Conservation (phyloP, 352 stramenopile species). For the Phytophthora uliginosa region DNA sequence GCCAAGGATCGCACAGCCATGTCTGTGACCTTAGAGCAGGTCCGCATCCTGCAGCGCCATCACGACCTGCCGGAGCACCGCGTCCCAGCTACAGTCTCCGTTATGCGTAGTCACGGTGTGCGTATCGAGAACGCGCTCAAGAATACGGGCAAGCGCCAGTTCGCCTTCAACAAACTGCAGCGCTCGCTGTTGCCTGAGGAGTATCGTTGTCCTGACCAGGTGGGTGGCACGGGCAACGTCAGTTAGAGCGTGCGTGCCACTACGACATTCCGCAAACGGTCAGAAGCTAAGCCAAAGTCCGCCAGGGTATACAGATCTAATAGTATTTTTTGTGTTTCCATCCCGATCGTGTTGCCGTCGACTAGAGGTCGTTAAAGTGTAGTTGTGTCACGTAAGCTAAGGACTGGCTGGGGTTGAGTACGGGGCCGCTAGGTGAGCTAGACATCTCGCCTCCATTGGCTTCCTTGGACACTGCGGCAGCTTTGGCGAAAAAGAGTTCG, state of each 20-base stretch:
- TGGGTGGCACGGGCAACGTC: conserved; percentile 87
- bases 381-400: conserved; percentile 82
- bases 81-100: conserved; percentile 83
- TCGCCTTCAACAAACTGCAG: conserved; percentile 92
- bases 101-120: conserved; percentile 90
- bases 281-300: conserved; percentile 18
- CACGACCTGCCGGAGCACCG: conserved; percentile 82
- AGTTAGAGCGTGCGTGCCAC: conserved; percentile 51
- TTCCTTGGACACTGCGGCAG: conserved; percentile 38
- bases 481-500: conserved; percentile 46
- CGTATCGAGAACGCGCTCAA: conserved; percentile 92
- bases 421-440: conserved; percentile 4
- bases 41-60: conserved; percentile 86
- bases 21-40: conserved; percentile 97
- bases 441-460: conserved; percentile 10
- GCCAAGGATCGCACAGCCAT: conserved; percentile 99
- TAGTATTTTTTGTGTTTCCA: conserved; percentile 49
- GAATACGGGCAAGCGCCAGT: conserved; percentile 91
- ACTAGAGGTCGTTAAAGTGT: conserved; percentile 72
- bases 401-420: conserved; percentile 50
- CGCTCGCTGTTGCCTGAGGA: conserved; percentile 88
- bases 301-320: conserved; percentile 44
- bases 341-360: conserved; percentile 8
- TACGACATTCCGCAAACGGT: conserved; percentile 8
- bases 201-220: conserved; percentile 87